Evolutionary conservation across 2,329 filamentous ascomycete species (phyloP), one percentile per base, ranked within the genome.

Genomic region (Truncatella angustata): DNA sequence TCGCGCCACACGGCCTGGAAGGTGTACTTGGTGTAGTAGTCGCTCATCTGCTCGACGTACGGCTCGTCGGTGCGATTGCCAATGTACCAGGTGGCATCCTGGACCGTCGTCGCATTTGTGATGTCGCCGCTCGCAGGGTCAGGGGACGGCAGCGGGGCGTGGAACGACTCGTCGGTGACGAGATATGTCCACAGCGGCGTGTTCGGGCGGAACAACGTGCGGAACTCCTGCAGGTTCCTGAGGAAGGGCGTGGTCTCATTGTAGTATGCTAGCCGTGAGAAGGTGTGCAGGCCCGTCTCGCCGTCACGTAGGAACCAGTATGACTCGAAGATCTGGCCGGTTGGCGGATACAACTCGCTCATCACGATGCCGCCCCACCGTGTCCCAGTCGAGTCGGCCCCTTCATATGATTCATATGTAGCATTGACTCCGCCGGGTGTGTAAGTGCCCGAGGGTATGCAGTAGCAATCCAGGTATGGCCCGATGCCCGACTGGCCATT

Each of bases 1-100:
- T 83, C 74, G 43, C 81, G 71, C 80, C 81, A 85, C 2, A 72
- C 72, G 52, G 81, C 79, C 4, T 75, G 72, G 53, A 86, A 85
- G 0, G 79, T 85, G 59, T 86, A 86, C 62, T 87, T 87, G 21
- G 83, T 86, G 60, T 85, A 86, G 63, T 85, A 86, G 42, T 85
- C 78, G 2, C 78, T 73, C 50, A 80, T 74, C 43, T 81, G 68
- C 34, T 75, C 63, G 0, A 82, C 78, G 58, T 86, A 86, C 0
- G 77, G 70, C 60, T 83, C 79, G 11, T 77, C 61, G 0, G 76
- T 75, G 0, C 76, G 76, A 43, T 79, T 78, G 21, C 78, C 77
- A 14, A 86, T 63, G 42, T 80, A 79, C 80, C 81, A 85, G 0
- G 83, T 85, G 4, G 84, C 82, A 64, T 87, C 84, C 43, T 49